A percentile compares a stretch with the other conserved stretches of the same genome.
Conservation (phyloP, 495 filamentous ascomycete species). For the Clavariopsis aquatica region DNA sequence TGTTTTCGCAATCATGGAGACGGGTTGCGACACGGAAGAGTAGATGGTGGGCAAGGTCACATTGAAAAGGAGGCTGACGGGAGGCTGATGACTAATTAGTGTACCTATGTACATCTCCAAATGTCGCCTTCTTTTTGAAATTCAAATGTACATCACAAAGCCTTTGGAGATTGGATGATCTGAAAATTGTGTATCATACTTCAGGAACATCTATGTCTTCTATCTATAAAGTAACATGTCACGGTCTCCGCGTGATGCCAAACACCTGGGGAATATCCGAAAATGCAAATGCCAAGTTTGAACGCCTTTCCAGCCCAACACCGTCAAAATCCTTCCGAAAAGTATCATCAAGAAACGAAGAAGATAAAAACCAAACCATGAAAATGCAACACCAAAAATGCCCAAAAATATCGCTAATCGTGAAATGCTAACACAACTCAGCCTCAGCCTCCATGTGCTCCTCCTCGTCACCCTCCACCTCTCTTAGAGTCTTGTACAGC, state of each 20-base stretch:
- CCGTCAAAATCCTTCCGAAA: neutral
- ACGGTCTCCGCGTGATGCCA: neutral
- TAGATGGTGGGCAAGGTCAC: too few relatives aligned
- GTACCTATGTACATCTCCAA: too few relatives aligned
- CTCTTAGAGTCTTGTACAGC: slow-evolving; percentile 26
- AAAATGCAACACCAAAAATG: neutral
- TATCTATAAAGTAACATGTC: neutral
- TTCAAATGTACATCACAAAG: too few relatives aligned
- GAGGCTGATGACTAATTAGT: too few relatives aligned
- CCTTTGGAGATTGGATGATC: too few relatives aligned
- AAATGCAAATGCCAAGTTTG: neutral
- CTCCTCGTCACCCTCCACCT: slow-evolving; percentile 15
- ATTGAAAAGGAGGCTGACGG: too few relatives aligned
- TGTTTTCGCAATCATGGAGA: too few relatives aligned
- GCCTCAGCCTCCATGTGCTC: neutral
- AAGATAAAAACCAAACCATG: neutral
- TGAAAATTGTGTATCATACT: neutral
- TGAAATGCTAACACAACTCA: slow-evolving; percentile 1
- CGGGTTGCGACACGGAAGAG: neutral
- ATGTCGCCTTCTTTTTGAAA: too few relatives aligned
- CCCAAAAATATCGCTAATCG: slow-evolving; percentile 4
- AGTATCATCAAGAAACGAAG: neutral
- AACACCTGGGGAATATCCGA: neutral
- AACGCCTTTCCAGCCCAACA: neutral
- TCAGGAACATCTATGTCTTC: neutral